These are phyloP conservation scores for Rosa persica DNA, from an alignment of 306 rosid species.

Conservation along the genomic window DNA sequence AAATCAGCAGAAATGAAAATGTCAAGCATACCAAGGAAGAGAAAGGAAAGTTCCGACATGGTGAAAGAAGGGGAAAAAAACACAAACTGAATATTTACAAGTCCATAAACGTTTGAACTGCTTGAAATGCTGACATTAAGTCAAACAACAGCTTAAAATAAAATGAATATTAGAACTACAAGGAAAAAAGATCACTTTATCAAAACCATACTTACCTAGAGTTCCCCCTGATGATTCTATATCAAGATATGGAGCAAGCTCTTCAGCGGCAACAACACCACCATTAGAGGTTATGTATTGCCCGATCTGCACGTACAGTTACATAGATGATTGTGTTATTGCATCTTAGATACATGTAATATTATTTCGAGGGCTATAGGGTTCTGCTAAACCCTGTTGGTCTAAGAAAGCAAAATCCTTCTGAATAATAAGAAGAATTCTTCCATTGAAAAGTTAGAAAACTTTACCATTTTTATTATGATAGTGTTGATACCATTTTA, in stretches of 20 bases:
- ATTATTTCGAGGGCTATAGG: background rate
- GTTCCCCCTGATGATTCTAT: slow-evolving; percentile 41
- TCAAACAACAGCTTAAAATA: background rate
- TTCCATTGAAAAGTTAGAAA: background rate
- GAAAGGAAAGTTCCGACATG: background rate
- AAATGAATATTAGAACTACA: background rate
- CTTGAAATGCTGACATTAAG: background rate
- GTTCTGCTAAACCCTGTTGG: background rate
- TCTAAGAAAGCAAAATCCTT: background rate
- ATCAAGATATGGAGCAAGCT: slow-evolving; percentile 93
- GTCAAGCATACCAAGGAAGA: slow-evolving; percentile 21
- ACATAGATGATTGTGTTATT: background rate
- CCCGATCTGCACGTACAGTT: slow-evolving; percentile 68
- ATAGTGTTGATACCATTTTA: background rate
- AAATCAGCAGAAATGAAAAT: slow-evolving; percentile 37
- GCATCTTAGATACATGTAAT: background rate
- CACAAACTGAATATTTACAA: background rate
- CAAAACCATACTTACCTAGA: slow-evolving; percentile 43
- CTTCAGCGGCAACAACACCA: slow-evolving; percentile 96
- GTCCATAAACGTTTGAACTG: background rate
- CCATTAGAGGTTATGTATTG: slow-evolving; percentile 89
- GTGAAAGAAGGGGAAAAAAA: background rate
- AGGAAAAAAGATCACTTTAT: background rate
- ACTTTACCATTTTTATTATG: background rate
- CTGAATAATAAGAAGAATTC: background rate